Percentiles rank a stretch among this genome's conserved stretches.
Conservation (phyloP, 139 green algal genomes). For the Marvania coccoides region DNA sequence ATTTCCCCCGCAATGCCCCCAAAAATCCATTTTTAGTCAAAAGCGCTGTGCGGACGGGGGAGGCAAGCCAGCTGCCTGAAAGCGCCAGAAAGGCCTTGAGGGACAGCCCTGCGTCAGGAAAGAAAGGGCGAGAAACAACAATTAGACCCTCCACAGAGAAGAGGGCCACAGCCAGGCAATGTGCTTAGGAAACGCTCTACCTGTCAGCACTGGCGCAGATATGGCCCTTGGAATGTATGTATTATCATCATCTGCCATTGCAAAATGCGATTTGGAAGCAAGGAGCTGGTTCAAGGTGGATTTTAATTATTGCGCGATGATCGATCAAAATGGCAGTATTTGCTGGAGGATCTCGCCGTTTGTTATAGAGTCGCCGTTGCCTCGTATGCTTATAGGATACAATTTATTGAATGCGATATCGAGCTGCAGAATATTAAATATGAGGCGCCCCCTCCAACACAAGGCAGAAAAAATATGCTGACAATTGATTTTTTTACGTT, state of each 20-base stretch:
- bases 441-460: too few relatives aligned
- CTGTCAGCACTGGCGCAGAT: neutral
- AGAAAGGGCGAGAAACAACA: neutral
- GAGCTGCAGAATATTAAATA: too few relatives aligned
- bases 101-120: neutral
- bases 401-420: too few relatives aligned
- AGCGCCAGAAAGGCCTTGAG: neutral
- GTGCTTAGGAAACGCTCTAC: neutral
- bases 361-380: too few relatives aligned
- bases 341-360: too few relatives aligned
- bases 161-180: neutral
- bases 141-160: neutral
- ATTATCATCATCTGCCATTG: slow-evolving; percentile 1
- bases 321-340: too few relatives aligned
- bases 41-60: neutral
- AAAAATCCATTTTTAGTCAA: neutral
- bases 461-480: too few relatives aligned
- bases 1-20: neutral
- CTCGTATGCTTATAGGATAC: too few relatives aligned
- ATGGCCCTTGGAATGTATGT: neutral
- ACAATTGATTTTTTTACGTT: too few relatives aligned
- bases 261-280: too few relatives aligned
- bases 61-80: neutral
- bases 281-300: too few relatives aligned
- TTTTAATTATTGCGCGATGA: too few relatives aligned